Conservation (phyloP, 169 alveolate genomes). For the Cryptosporidium tyzzeri region DNA sequence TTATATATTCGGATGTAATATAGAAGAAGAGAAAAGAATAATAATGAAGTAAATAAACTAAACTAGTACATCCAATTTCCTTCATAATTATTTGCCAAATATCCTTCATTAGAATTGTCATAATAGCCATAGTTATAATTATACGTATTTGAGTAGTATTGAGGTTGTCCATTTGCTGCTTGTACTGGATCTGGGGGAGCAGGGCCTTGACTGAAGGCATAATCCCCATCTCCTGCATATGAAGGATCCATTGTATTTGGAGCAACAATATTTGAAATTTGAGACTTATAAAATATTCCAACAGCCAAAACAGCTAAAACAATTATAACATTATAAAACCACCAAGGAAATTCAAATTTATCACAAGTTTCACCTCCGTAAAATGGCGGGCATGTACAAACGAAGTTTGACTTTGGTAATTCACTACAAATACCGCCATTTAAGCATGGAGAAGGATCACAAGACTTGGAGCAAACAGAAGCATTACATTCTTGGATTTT, state of each 20-base stretch:
- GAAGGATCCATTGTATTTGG: slow-evolving; percentile 29
- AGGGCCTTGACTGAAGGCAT: neutral
- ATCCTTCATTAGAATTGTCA: neutral
- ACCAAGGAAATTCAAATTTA: slow-evolving; percentile 52
- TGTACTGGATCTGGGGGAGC: slow-evolving; percentile 28
- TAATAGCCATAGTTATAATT: slow-evolving; percentile 3
- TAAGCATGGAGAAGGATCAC: slow-evolving; percentile 68
- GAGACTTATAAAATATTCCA: slow-evolving; percentile 42
- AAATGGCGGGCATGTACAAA: slow-evolving; percentile 52
- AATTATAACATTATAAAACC: slow-evolving; percentile 44
- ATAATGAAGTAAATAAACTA: neutral
- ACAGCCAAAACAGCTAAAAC: slow-evolving; percentile 13
- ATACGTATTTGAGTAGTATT: neutral
- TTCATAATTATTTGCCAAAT: slow-evolving; percentile 27
- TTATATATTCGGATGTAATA: neutral
- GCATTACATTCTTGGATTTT: slow-evolving; percentile 33
- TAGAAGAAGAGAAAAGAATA: neutral
- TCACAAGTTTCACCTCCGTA: slow-evolving; percentile 64
- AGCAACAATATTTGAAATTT: slow-evolving; percentile 32
- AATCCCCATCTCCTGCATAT: slow-evolving; percentile 14
- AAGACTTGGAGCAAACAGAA: slow-evolving; percentile 23
- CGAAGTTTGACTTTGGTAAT: slow-evolving; percentile 42
- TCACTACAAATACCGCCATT: slow-evolving; percentile 53
- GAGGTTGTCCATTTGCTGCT: neutral
- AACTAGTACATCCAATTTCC: slow-evolving; percentile 46